Base-by-base conservation (phyloP, 108 stramenopile species). In the Licmophora abbreviata region DNA sequence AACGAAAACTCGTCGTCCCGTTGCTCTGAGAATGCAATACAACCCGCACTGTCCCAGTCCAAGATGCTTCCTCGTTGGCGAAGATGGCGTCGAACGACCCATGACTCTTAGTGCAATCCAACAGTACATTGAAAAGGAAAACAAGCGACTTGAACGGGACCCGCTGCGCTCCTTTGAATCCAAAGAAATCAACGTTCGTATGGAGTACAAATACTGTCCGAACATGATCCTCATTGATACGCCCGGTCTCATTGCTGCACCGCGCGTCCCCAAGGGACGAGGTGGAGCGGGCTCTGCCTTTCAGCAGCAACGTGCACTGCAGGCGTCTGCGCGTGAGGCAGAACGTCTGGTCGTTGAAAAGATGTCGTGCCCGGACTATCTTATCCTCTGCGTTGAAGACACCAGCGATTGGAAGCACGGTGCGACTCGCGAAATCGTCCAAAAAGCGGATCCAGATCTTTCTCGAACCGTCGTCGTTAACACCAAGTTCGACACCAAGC, bases 191-290 rank as follows among this genome's bases (percentile, higher is more conserved):
- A 85, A 83, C 71, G 79, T 95, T 34, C 70, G 94, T 36, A 89
- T 95, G 88, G 94, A 95, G 55, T 95, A 95, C 76, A 81, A 86
- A 52, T 84, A 89, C 59, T 95, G 94, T 74, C 94, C 94, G 29
- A 93, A 95, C 61, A 83, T 95, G 80, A 89, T 95, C 54, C 61
- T 95, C 32, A 92, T 95, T 62, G 94, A 95, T 61, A 95, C 94
- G 10, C 94, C 94, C 11, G 94, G 94, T 26, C 61, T 95, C 12
- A 81, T 95, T 48, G 75, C 77, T 9, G 84, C 80, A 9, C 77
- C 80, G n/a, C 58, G 65, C 25, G 59, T 86, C 4, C 77, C 77
- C 9, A 71, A 75, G 29, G 76, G 73, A 10, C 34, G 52, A 23
- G 55, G 66, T 23, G 73, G 69, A 1, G 12, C 55, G n/a, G 36